A percentile compares a stretch with the other conserved stretches of the same genome.
Conservation (phyloP, 192 early-diverging fungal genomes). For the Oehlia diaphana region DNA sequence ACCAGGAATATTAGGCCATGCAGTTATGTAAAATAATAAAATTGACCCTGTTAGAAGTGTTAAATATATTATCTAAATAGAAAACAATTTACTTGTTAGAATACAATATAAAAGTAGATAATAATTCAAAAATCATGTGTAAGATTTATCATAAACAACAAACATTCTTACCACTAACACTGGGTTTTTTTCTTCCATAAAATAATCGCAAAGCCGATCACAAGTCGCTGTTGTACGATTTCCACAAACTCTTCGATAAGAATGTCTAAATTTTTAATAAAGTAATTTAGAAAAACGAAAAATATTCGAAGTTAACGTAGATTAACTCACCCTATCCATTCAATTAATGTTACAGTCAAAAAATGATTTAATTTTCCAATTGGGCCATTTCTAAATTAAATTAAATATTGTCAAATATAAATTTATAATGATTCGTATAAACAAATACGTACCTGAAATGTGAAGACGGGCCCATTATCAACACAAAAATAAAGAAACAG, state of each 20-base stretch:
- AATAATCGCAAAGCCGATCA: slow-evolving; percentile 5
- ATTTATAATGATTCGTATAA: not conserved
- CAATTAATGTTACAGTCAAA: slow-evolving; percentile 1
- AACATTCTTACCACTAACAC: slow-evolving; percentile 8
- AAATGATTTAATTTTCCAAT: slow-evolving; percentile 14
- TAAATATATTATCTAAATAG: slow-evolving; percentile 37
- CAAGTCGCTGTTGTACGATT: not conserved
- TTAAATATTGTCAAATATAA: not conserved
- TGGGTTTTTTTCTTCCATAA: slow-evolving; percentile 20
- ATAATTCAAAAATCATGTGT: no score
- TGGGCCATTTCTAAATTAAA: slow-evolving; percentile 9
- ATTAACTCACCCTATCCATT: not conserved
- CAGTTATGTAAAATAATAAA: slow-evolving; percentile 28
- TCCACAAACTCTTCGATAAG: not conserved
- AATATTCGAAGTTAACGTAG: not conserved
- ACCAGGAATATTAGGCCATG: slow-evolving; percentile 37
- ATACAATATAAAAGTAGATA: not conserved
- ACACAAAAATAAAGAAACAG: slow-evolving; percentile 14
- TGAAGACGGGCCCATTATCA: slow-evolving; percentile 14
- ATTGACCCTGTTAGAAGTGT: slow-evolving; percentile 30
- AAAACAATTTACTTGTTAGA: not conserved
- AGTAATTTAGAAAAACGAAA: not conserved
- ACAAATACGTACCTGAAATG: not conserved
- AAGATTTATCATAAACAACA: not conserved
- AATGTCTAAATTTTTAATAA: not conserved